Evolutionary conservation across 2,329 filamentous ascomycete genomes (phyloP).

Genomic region (Claviceps africana): DNA sequence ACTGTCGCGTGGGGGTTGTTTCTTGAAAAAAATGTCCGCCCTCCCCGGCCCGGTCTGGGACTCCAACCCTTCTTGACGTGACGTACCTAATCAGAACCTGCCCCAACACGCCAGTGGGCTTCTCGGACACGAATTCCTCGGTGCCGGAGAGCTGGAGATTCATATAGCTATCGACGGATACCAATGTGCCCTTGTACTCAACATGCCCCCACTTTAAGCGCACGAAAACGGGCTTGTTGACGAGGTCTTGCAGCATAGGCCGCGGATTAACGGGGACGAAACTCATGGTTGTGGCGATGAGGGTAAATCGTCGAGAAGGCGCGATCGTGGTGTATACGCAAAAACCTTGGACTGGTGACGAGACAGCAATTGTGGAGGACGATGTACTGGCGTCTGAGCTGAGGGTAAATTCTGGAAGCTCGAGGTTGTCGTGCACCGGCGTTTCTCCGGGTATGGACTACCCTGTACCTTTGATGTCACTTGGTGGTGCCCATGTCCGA

Average conservation of each 20-base stretch:
- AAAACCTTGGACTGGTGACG: background rate
- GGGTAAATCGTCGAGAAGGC: background rate
- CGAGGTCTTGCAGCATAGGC: constrained; percentile 85
- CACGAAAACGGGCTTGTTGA: constrained; percentile 82
- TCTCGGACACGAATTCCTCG: constrained; percentile 82
- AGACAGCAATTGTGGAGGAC: background rate
- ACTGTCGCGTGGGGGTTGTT: background rate
- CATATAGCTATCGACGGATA: constrained; percentile 97
- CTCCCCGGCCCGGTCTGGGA: no score
- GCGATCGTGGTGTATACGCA: background rate
- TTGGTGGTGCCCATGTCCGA: background rate
- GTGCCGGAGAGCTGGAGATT: constrained; percentile 87
- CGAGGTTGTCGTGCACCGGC: background rate
- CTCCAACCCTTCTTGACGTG: background rate
- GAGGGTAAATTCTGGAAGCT: constrained; percentile 1
- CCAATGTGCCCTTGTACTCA: constrained; percentile 87
- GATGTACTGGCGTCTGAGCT: background rate
- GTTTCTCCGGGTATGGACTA: constrained; percentile 4
- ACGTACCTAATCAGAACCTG: constrained; percentile 80
- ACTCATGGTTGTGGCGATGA: constrained; percentile 18
- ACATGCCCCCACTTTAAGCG: constrained; percentile 96
- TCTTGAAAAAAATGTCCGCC: background rate
- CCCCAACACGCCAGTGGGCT: constrained; percentile 71
- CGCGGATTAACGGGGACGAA: constrained; percentile 94
- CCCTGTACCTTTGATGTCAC: background rate